phyloP scores from a whole-genome alignment of 495 filamentous ascomycete species.

The Penicillium nucicola region DNA sequence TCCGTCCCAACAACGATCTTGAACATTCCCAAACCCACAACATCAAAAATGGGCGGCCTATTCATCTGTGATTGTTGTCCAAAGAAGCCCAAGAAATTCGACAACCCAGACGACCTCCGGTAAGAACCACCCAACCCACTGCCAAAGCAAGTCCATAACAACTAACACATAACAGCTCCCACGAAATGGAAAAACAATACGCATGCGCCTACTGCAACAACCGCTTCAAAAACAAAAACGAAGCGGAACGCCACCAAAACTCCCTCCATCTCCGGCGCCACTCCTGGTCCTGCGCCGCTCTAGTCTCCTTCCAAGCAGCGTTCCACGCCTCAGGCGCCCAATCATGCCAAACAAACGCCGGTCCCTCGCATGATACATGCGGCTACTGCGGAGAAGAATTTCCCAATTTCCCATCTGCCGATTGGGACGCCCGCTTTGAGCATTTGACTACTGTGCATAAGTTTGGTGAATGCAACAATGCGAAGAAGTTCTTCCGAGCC shows the following conservation, averaged over 20 bases:
- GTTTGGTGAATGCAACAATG: slow-evolving; percentile 96
- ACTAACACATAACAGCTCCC: slow-evolving; percentile 46
- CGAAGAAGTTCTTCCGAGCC: slow-evolving; percentile 96
- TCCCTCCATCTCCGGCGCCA: slow-evolving; percentile 92
- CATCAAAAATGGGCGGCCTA: slow-evolving; percentile 40
- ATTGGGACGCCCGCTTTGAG: slow-evolving; percentile 82
- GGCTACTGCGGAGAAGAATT: slow-evolving; percentile 98
- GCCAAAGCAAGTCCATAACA: neutral
- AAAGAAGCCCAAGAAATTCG: slow-evolving; percentile 98
- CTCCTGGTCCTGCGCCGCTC: slow-evolving; percentile 93
- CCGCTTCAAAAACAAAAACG: slow-evolving; percentile 99
- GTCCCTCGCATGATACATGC: slow-evolving; percentile 67
- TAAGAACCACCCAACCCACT: slow-evolving; percentile 44
- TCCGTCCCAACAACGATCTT: slow-evolving; percentile 33
- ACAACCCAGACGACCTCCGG: slow-evolving; percentile 80
- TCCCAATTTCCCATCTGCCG: slow-evolving; percentile 60
- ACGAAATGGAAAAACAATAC: slow-evolving; percentile 96
- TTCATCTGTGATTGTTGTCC: slow-evolving; percentile 97
- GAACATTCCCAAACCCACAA: slow-evolving; percentile 26
- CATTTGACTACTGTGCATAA: slow-evolving; percentile 92
- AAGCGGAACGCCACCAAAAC: slow-evolving; percentile 96
- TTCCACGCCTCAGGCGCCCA: slow-evolving; percentile 71
- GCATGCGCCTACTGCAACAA: slow-evolving; percentile 88
- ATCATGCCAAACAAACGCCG: slow-evolving; percentile 32
- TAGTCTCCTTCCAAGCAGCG: slow-evolving; percentile 71